Evolutionary conservation across 257 asterid genomes (phyloP).

Genomic region (Plantago major): DNA sequence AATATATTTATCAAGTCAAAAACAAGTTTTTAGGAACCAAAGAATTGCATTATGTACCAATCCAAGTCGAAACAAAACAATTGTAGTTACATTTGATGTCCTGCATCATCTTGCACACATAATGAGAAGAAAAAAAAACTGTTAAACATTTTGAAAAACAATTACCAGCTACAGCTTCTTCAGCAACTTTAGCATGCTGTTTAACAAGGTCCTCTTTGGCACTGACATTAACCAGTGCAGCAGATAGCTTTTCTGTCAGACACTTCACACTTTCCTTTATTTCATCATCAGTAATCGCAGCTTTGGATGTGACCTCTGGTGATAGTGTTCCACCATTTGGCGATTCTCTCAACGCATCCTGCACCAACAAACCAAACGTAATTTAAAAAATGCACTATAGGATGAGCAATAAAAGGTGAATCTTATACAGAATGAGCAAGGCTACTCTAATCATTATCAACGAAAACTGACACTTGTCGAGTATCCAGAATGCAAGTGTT

Average conservation of each 20-base stretch:
- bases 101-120: too few relatives aligned
- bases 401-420: neutral
- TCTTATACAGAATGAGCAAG: neutral
- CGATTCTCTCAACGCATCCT: constrained; percentile 49
- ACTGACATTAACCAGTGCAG: constrained; percentile 71
- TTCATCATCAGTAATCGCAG: constrained; percentile 34
- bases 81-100: too few relatives aligned
- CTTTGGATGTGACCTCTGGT: constrained; percentile 45
- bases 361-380: constrained; percentile 21
- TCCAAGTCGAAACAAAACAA: too few relatives aligned
- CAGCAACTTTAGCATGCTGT: constrained; percentile 83
- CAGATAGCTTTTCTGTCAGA: constrained; percentile 59
- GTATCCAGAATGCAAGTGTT: too few relatives aligned
- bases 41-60: neutral
- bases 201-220: constrained; percentile 78
- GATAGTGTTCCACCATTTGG: constrained; percentile 34
- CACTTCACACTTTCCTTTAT: constrained; percentile 38
- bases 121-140: too few relatives aligned
- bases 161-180: constrained; percentile 88
- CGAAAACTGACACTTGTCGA: too few relatives aligned
- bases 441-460: neutral
- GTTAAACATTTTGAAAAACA: too few relatives aligned
- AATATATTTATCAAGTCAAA: too few relatives aligned
- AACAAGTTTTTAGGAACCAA: neutral
- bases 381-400: neutral